Evolutionary conservation across 768 basidiomycete species (phyloP).

Genomic region (Trametes gibbosa): DNA sequence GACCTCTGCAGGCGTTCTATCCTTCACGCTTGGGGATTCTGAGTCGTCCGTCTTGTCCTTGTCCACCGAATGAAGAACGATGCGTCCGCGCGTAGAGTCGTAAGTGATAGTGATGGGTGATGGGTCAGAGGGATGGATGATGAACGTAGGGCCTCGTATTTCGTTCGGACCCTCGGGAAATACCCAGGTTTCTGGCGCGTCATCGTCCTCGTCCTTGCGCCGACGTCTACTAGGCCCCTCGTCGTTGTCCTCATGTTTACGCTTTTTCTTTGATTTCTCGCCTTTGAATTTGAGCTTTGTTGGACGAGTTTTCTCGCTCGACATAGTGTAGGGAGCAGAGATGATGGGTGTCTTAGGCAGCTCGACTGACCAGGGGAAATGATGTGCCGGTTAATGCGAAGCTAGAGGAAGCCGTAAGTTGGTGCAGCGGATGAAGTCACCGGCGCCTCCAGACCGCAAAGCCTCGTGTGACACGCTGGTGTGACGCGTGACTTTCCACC

Average conservation of each 20-base stretch:
- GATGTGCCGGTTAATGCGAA: background rate
- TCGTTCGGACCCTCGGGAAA: constrained; percentile 66
- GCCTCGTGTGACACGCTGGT: constrained; percentile 11
- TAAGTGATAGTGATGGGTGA: constrained; percentile 74
- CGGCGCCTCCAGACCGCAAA: background rate
- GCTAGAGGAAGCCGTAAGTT: background rate
- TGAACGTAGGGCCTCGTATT: constrained; percentile 86
- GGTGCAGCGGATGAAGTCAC: background rate
- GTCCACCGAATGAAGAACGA: constrained; percentile 64
- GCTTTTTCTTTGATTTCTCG: constrained; percentile 80
- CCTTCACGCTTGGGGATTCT: constrained; percentile 48
- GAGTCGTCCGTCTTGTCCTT: constrained; percentile 53
- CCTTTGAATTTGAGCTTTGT: constrained; percentile 88
- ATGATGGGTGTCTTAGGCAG: too few species aligned
- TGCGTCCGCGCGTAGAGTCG: constrained; percentile 70
- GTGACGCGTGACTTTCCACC: constrained; percentile 13
- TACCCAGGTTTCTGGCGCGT: constrained; percentile 77
- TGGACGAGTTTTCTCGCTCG: constrained; percentile 53
- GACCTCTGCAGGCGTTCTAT: constrained; percentile 75
- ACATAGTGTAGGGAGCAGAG: constrained; percentile 25
- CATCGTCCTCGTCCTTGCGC: constrained; percentile 57
- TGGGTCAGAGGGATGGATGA: constrained; percentile 79
- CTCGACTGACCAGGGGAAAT: too few species aligned
- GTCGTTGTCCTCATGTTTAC: constrained; percentile 56
- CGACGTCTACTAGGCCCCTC: constrained; percentile 46